phyloP scores from a whole-genome alignment of 2,329 filamentous ascomycete species.

The Aspergillus sp. region DNA sequence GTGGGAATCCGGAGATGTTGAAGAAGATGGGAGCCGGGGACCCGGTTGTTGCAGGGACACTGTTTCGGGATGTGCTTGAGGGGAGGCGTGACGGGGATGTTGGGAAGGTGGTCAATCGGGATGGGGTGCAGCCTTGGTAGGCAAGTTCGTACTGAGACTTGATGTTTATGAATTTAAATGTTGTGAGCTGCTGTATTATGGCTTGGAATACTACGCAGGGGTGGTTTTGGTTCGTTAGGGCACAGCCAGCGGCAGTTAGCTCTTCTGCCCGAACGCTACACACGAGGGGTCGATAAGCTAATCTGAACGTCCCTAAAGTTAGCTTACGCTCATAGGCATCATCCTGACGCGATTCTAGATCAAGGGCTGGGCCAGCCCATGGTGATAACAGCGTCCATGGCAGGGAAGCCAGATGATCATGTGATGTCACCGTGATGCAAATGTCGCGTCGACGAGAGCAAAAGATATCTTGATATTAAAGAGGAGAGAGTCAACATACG shows the following conservation, averaged over 20 bases:
- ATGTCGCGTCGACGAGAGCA: background rate
- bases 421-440: constrained; percentile 11
- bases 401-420: background rate
- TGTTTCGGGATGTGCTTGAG: constrained; percentile 44
- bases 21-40: constrained; percentile 30
- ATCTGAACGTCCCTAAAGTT: background rate
- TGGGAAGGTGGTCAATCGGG: constrained; percentile 36
- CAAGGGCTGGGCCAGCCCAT: background rate
- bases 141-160: background rate
- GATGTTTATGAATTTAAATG: too few species aligned
- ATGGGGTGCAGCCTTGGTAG: constrained; percentile 20
- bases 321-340: background rate
- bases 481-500: background rate
- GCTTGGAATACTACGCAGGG: too few species aligned
- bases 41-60: constrained; percentile 38
- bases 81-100: constrained; percentile 43
- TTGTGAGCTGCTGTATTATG: too few species aligned
- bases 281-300: background rate
- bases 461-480: background rate
- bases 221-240: background rate
- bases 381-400: background rate
- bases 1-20: constrained; percentile 30
- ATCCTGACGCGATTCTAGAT: background rate
- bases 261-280: too few species aligned
- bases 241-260: background rate